Conservation (phyloP, 495 filamentous ascomycete species). For the Xeromyces bisporus region DNA sequence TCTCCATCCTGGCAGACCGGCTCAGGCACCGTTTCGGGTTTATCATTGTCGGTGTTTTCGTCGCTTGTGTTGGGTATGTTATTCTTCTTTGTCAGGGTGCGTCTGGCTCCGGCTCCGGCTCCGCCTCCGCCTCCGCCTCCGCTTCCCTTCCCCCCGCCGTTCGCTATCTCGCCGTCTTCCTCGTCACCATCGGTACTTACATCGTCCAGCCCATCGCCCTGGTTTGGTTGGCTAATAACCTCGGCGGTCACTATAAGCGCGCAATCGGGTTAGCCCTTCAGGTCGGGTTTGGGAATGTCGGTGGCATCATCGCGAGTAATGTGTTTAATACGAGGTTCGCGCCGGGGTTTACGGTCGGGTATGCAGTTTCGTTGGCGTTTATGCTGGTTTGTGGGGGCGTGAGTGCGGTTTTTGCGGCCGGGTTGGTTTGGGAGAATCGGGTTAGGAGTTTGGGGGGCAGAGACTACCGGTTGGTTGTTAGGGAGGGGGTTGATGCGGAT, state of each 20-base stretch:
- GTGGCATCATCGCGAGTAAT: slow-evolving; percentile 29
- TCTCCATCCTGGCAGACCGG: slow-evolving; percentile 23
- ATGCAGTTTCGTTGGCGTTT: slow-evolving; percentile 23
- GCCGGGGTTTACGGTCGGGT: slow-evolving; percentile 30
- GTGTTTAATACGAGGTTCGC: slow-evolving; percentile 25
- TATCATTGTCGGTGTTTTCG: slow-evolving; percentile 17
- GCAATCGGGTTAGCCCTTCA: slow-evolving; percentile 26
- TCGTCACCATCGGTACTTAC: slow-evolving; percentile 22
- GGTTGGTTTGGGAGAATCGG: slow-evolving; percentile 30
- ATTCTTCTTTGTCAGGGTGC: slow-evolving; percentile 19
- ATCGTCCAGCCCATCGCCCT: slow-evolving; percentile 19
- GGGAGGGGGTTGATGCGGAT: no score
- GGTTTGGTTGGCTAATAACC: slow-evolving; percentile 29
- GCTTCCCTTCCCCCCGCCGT: slow-evolving; percentile 7
- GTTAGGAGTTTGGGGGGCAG: slow-evolving; percentile 30
- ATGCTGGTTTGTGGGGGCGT: slow-evolving; percentile 22
- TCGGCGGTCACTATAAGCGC: slow-evolving; percentile 36
- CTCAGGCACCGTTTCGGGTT: slow-evolving; percentile 23
- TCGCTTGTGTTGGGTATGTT: slow-evolving; percentile 23
- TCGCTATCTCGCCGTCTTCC: slow-evolving; percentile 27
- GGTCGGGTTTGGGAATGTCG: slow-evolving; percentile 27
- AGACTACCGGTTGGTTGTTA: slow-evolving; percentile 20
- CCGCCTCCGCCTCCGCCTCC: slow-evolving; percentile 5
- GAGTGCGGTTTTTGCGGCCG: slow-evolving; percentile 20
- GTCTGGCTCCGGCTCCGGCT: no score